A percentile compares a stretch with the other conserved stretches of the same genome.
Evolutionary conservation across 305 asterid species (phyloP).

Genomic region (Lippia alba): DNA sequence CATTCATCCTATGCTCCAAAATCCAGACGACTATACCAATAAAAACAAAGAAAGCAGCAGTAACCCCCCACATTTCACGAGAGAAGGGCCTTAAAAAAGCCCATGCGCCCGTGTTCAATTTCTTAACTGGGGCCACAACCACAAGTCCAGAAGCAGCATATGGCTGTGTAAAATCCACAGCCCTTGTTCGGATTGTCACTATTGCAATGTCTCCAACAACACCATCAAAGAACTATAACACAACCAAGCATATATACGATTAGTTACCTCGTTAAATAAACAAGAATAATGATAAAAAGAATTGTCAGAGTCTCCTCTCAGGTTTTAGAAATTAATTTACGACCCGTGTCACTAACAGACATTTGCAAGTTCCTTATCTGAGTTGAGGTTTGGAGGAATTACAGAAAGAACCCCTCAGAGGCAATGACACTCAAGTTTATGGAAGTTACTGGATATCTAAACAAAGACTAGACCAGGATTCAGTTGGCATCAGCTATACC

Average conservation of each 20-base stretch:
- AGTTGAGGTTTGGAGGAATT: neutral
- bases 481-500: too few relatives aligned
- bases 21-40: constrained; percentile 70
- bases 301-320: too few relatives aligned
- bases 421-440: neutral
- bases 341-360: too few relatives aligned
- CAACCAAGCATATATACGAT: constrained; percentile 20
- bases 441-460: neutral
- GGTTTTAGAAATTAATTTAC: too few relatives aligned
- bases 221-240: constrained; percentile 59
- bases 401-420: neutral
- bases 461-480: neutral
- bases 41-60: constrained; percentile 51
- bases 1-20: constrained; percentile 65
- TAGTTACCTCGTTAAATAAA: constrained; percentile 16
- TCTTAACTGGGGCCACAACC: constrained; percentile 59
- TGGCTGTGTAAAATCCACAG: constrained; percentile 73
- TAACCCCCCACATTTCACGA: constrained; percentile 56
- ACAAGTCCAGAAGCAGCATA: constrained; percentile 66
- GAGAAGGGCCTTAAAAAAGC: constrained; percentile 69
- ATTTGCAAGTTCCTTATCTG: neutral
- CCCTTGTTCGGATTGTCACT: constrained; percentile 52
- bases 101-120: constrained; percentile 61
- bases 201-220: constrained; percentile 70
- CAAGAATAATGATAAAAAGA: neutral